Percentiles rank a stretch among this genome's conserved stretches.
These are phyloP conservation scores for Pseudogymnoascus sp. DNA, from an alignment of 2,329 filamentous ascomycete genomes.

Conservation along the genomic window DNA sequence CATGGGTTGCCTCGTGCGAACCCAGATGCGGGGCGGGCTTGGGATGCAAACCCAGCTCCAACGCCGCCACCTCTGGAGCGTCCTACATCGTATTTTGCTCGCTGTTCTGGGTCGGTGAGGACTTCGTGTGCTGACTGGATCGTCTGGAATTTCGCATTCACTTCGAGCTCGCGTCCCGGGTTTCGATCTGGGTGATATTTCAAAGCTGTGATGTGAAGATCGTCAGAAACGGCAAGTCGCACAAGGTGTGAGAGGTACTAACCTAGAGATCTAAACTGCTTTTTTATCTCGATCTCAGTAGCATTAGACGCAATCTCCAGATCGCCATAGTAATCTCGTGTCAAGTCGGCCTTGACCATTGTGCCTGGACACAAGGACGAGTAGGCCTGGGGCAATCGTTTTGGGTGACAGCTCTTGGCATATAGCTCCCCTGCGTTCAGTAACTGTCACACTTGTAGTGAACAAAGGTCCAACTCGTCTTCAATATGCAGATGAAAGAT, in stretches of 20 bases:
- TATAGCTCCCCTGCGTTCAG: not conserved
- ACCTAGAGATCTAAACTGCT: constrained; percentile 60
- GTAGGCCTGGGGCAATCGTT: not conserved
- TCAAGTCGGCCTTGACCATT: constrained; percentile 29
- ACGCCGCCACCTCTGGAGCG: constrained; percentile 16
- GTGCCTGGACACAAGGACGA: not conserved
- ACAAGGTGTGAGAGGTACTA: constrained; percentile 16
- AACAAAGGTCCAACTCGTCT: not conserved
- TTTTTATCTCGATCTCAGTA: constrained; percentile 56
- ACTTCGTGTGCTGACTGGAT: constrained; percentile 65
- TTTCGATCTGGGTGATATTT: constrained; percentile 66
- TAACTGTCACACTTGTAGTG: not conserved
- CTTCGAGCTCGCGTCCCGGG: constrained; percentile 56
- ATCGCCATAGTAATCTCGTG: constrained; percentile 57
- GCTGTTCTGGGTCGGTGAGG: constrained; percentile 35
- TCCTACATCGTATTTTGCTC: constrained; percentile 26
- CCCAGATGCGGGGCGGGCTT: constrained; percentile 13
- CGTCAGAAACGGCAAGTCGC: constrained; percentile 9
- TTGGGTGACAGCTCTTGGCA: not conserved
- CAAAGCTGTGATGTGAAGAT: constrained; percentile 38
- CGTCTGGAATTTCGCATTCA: constrained; percentile 58
- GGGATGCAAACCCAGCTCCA: constrained; percentile 10
- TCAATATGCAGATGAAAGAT: not conserved
- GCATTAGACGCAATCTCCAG: constrained; percentile 51
- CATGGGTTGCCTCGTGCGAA: constrained; percentile 26